Evolutionary conservation across 2,329 filamentous ascomycete species (phyloP).

Genomic region (Aspergillus viridinutans): DNA sequence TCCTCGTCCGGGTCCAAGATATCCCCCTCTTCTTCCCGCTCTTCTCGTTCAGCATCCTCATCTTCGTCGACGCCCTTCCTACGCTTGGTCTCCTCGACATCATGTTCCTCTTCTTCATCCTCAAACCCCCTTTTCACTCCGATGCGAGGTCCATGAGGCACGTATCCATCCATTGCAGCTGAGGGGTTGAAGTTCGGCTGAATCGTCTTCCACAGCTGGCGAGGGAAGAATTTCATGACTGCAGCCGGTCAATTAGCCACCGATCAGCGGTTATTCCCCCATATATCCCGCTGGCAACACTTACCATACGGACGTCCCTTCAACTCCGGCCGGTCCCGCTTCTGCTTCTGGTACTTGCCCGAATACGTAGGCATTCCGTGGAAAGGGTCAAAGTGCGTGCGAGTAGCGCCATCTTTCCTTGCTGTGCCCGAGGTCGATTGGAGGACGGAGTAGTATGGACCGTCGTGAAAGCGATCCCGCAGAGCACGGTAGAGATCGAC

Average conservation of each 20-base stretch:
- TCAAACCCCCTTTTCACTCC: conserved; percentile 40
- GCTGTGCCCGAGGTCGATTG: conserved; percentile 36
- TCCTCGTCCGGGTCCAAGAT: conserved; percentile 43
- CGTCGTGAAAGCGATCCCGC: conserved; percentile 54
- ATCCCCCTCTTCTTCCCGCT: conserved; percentile 43
- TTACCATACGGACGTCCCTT: conserved; percentile 52
- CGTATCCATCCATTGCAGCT: conserved; percentile 28
- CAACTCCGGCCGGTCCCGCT: conserved; percentile 52
- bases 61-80: conserved; percentile 28
- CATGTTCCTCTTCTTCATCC: conserved; percentile 43
- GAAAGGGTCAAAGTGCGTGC: conserved; percentile 57
- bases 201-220: conserved; percentile 54
- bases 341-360: conserved; percentile 55
- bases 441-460: conserved; percentile 56
- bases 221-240: conserved; percentile 57
- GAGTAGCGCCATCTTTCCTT: conserved; percentile 42
- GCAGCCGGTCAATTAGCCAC: not conserved
- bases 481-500: conserved; percentile 50
- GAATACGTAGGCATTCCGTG: conserved; percentile 59
- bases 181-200: conserved; percentile 43
- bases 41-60: conserved; percentile 26
- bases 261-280: not conserved
- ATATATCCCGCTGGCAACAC: conserved; percentile 16
- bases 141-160: conserved; percentile 12
- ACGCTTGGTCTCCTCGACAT: conserved; percentile 30